Evolutionary conservation across 768 basidiomycete species (phyloP).

Genomic region (Cyclocybe aegerita): DNA sequence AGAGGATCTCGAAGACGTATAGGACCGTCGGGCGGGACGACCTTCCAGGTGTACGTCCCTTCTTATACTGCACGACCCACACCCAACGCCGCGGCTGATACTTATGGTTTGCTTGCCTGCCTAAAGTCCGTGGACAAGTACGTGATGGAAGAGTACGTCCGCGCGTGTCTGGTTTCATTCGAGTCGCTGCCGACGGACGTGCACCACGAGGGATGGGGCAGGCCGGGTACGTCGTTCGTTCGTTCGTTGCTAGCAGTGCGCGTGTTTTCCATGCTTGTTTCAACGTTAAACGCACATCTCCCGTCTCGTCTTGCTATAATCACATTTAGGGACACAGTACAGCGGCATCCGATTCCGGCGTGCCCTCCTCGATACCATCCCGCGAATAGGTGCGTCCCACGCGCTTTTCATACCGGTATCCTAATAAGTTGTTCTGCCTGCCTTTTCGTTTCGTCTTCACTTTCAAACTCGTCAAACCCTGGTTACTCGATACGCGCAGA

Average conservation of each 20-base stretch:
- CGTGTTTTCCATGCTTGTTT: not conserved
- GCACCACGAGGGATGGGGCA: conserved; percentile 74
- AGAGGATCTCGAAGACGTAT: conserved; percentile 65
- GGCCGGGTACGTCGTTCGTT: conserved; percentile 56
- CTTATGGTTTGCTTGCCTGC: not conserved
- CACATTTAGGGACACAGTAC: conserved; percentile 50
- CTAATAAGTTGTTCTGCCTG: no score
- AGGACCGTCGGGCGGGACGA: conserved; percentile 51
- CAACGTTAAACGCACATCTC: no score
- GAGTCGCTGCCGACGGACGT: conserved; percentile 69
- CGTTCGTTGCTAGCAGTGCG: conserved; percentile 12
- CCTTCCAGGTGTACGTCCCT: conserved; percentile 53
- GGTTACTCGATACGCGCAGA: conserved; percentile 38
- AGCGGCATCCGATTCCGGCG: conserved; percentile 65
- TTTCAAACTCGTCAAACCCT: not conserved
- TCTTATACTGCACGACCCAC: conserved; percentile 3
- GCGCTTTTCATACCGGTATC: no score
- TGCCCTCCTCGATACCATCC: conserved; percentile 68
- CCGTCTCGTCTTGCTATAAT: no score
- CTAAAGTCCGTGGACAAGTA: conserved; percentile 63
- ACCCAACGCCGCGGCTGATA: not conserved
- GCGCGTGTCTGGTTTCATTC: conserved; percentile 68
- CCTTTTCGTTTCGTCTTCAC: no score
- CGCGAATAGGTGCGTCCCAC: conserved; percentile 56
- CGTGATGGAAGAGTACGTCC: conserved; percentile 74